Evolutionary conservation across 257 asterid genomes (phyloP), one percentile per base, ranked within the genome.

Genomic region (Thymus quinquecostatus): DNA sequence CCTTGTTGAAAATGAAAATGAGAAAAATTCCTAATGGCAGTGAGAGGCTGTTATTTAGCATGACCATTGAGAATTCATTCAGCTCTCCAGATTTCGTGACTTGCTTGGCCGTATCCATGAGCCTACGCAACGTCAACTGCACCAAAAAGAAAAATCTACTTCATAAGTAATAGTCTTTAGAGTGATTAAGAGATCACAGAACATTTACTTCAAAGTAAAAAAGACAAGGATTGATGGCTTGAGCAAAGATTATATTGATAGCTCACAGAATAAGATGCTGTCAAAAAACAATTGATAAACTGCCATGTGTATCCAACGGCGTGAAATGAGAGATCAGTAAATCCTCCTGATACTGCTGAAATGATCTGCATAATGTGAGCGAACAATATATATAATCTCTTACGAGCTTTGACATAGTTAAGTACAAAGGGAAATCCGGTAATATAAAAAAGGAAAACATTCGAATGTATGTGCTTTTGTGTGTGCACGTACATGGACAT

Each of bases 251-350:
- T 21, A 21, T 21, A 21, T 21, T 21, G 21, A 21, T 21, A 21
- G 21, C 98, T 88, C 72, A 92, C 99, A 72, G 99, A 95, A 75
- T 95, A 95, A 10, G 99, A 89, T 57, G 99, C 99, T 10, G 99
- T 95, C 82, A 95, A 71, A 80, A 86, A 86, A 76, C 99, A 95
- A 77, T 95, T 95, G 78, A 92, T 71, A 60, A 95, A 81, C 86
- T 95, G 99, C 98, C 99, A 95, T 13, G 88, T 80, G 79, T 95
- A 95, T 72, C 99, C 99, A 80, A 81, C 9, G 66, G 92, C 94
- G 82, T 89, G 81, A 74, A 95, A 95, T 10, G 97, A 88, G 70
- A 95, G 86, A 82, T 95, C 99, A 2, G 99, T 95, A 64, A 95
- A 75, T 74, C 99, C 99, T 66, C 99, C 99, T 14, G 96, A 90